Evolutionary conservation across 306 rosid genomes (phyloP), one percentile per base, ranked within the genome.

Genomic region (Senna siamea): DNA sequence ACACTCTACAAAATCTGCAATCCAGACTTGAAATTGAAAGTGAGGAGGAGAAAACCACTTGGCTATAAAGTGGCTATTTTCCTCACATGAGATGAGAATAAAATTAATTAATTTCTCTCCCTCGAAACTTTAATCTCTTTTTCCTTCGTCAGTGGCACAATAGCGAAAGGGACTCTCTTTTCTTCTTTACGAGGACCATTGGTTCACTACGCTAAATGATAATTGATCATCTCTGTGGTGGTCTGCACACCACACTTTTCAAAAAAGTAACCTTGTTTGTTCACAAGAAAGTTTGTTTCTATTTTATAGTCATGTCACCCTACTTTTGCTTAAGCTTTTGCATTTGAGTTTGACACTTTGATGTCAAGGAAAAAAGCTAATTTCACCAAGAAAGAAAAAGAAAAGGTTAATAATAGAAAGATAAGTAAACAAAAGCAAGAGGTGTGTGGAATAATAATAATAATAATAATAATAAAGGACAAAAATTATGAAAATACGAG

Each of bases 11-110:
- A n/a, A 40, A 48, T 17, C 59, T 69, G 9, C 19, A n/a, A 17
- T 13, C n/a, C n/a, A 26, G 30, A 26, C 30, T 17, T 1, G 56
- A 59, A 71, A 28, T 32, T 10, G 20, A 37, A 38, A 26, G 53
- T 41, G 41, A 38, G 61, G 66, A 59, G 6, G 59, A 20, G 55
- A 51, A 67, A 74, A 38, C 43, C 58, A 37, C 52, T 3, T 1
- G 53, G 53, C 44, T 59, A 30, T 38, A 37, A 52, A n/a, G 26
- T 30, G 58, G 18, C 13, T 41, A 7, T 35, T 72, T 72, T 17
- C 23, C 20, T 40, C 57, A 61, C 66, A 26, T 28, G 30, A 51
- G 38, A 51, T 18, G 11, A 5, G 1, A 9, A 4, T 12, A 18
- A 38, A 26, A 26, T 26, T 26, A 26, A 26, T 26, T 26, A 26